Evolutionary conservation across 441 rosid genomes (phyloP).

Genomic region (Monsonia emarginata): DNA sequence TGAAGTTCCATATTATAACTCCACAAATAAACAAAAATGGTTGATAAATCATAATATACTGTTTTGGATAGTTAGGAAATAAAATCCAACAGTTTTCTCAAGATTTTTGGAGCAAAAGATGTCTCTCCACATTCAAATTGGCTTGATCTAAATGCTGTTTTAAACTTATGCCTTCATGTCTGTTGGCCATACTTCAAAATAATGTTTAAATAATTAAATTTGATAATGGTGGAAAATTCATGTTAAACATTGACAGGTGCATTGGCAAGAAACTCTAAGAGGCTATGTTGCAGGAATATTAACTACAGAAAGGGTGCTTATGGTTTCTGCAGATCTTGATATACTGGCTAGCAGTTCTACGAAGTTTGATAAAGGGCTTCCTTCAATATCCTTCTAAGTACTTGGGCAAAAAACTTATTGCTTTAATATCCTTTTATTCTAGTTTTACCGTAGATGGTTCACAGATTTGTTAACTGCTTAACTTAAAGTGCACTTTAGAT

Average conservation of each 20-base stretch:
- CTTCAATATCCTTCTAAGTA: slow-evolving; percentile 73
- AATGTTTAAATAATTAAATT: background rate
- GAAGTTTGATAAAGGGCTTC: slow-evolving; percentile 85
- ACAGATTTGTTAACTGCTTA: slow-evolving; percentile 39
- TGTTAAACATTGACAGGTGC: slow-evolving; percentile 40
- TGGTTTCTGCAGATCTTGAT: slow-evolving; percentile 83
- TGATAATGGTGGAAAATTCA: background rate
- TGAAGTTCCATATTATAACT: background rate
- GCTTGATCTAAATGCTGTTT: background rate
- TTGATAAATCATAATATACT: too few species aligned
- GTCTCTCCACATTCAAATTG: background rate
- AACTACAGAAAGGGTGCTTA: slow-evolving; percentile 85
- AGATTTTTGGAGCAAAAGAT: background rate
- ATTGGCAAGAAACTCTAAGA: slow-evolving; percentile 87
- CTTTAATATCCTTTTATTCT: background rate
- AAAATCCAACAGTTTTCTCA: background rate
- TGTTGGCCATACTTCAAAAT: background rate
- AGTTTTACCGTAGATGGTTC: slow-evolving; percentile 11
- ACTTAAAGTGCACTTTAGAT: slow-evolving; percentile 66
- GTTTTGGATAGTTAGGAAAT: background rate
- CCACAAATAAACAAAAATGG: background rate
- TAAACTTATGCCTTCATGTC: background rate
- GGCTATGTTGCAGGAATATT: slow-evolving; percentile 90
- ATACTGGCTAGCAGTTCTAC: slow-evolving; percentile 72
- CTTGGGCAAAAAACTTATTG: slow-evolving; percentile 10